Base-by-base conservation (phyloP, 352 stramenopile species). In the Globisporangium iwayamae region DNA sequence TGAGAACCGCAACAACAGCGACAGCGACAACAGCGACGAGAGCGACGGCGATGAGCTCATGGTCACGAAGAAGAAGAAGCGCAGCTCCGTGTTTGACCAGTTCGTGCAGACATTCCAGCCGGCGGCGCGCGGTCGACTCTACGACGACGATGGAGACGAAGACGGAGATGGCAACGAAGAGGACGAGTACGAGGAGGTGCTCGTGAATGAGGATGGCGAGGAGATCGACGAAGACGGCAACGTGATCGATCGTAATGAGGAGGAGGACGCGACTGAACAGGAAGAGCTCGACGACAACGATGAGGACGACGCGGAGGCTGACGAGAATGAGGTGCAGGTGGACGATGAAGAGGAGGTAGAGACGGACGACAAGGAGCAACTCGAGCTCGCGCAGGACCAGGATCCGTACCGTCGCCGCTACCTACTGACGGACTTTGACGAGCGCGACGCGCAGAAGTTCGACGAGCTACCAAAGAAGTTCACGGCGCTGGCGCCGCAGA, bases 81-180 rank as follows among this genome's bases (percentile, higher is more conserved):
- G 51, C 38, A 70, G 47, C 7, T 80, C 79, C 38, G 54, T 91
- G n/a, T 93, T 93, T 74, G 71, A 84, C 30, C 66, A 85, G 68
- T 93, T 93, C 71, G 79, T 93, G 38, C 78, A 76, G 47, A 78
- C 76, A 28, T 91, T 91, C 56, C 81, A 85, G 34, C 70, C 67
- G 1, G 56, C 70, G 18, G 48, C 68, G 56, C 9, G 34, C 0
- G 56, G 10, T 32, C 14, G 64, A 28, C 22, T 56, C 18, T 59
- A 73, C 5, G 57, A 69, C 5, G 66, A 78, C 34, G 76, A 76
- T 5, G 78, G 81, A 0, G 69, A 72, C 5, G 78, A 82, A 0
- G 69, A 72, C 5, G 75, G 83, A 22, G 67, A 80, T 4, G 54
- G 78, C 1, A 48, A 70, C 6, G 51, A 67, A 0, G 70, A 78